Base-by-base conservation (phyloP, 2,329 filamentous ascomycete genomes). In the Xylaria multiplex region DNA sequence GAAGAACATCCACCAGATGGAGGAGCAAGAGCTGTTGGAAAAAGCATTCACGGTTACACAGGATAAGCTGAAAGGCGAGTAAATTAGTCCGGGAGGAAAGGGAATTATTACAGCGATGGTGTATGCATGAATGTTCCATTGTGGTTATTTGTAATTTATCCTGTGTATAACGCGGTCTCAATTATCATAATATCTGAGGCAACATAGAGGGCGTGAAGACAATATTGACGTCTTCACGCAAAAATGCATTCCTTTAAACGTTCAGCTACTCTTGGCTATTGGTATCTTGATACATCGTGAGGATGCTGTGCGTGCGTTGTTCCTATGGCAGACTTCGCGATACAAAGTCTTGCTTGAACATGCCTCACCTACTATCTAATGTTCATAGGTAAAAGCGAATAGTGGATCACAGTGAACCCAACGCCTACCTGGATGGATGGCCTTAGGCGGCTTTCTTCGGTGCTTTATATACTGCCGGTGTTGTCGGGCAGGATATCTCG, bases 1-100 rank as follows among this genome's bases (percentile, higher is more conserved):
- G 77, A 99, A 99, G 89, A 83, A 86, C 50, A 88, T 86, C 62
- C 96, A 99, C 81, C 83, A 89, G 81, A 96, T 95, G 87, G 96
- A 99, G 84, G 96, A 98, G 86, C 86, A 92, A 78, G 93, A 96
- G 54, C 81, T 99, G 73, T 81, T 95, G 71, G 82, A 90, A 77
- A 84, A 81, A 80, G 88, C 88, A 61, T 90, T 90, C 73, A 82
- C 80, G 13, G 87, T 90, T 46, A 88, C 82, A 74, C 88, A 90
- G 80, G 88, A 90, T 74, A 90, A 90, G 82, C 83, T 90, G 61
- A 90, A 90, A 84, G 88, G 88, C 75, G 86, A 88, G 80, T 88
- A 85, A 76, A 59, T 54, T 19, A 42, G 32, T 32, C 9, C 40
- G 37, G 30, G 14, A 13, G 14, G 16, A 54, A 54, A 49, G 62